Evolutionary conservation across 148 eudicot genomes (phyloP).

Genomic region (Chenopodium berlandieri): DNA sequence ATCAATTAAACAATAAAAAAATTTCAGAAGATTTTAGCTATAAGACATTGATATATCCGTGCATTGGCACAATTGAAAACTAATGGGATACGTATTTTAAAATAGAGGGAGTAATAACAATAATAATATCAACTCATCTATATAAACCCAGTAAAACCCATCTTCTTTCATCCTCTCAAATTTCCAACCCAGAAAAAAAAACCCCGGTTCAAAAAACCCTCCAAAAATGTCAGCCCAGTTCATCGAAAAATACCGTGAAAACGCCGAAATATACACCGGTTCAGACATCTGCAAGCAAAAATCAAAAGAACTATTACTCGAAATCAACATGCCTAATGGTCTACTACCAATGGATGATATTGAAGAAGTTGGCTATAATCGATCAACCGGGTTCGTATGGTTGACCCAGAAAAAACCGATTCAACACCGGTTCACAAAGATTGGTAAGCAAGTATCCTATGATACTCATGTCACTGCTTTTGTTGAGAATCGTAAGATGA

Average conservation of each 20-base stretch:
- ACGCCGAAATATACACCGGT: conserved; percentile 51
- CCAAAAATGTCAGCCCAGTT: conserved; percentile 38
- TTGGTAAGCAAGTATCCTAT: conserved; percentile 39
- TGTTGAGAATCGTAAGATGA: conserved; percentile 56
- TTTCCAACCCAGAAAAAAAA: no score
- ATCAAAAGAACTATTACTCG: conserved; percentile 37
- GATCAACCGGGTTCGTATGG: conserved; percentile 64
- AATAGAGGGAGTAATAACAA: no score
- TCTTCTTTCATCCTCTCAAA: background rate
- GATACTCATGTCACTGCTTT: conserved; percentile 62
- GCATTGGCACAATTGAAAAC: no score
- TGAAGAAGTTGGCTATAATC: conserved; percentile 50
- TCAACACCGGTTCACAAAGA: conserved; percentile 39
- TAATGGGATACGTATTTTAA: no score
- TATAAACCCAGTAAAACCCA: background rate
- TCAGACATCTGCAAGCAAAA: conserved; percentile 49
- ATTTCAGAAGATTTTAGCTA: no score
- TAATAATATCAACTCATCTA: no score
- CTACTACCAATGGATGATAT: conserved; percentile 53
- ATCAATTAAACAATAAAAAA: no score
- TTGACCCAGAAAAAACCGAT: conserved; percentile 44
- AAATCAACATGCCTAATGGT: conserved; percentile 54
- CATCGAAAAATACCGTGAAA: conserved; percentile 42
- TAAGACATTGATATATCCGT: no score
- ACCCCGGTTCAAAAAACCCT: background rate